These are phyloP conservation scores for Neurospora sp. DNA, from an alignment of 495 filamentous ascomycete species.

Conservation along the genomic window DNA sequence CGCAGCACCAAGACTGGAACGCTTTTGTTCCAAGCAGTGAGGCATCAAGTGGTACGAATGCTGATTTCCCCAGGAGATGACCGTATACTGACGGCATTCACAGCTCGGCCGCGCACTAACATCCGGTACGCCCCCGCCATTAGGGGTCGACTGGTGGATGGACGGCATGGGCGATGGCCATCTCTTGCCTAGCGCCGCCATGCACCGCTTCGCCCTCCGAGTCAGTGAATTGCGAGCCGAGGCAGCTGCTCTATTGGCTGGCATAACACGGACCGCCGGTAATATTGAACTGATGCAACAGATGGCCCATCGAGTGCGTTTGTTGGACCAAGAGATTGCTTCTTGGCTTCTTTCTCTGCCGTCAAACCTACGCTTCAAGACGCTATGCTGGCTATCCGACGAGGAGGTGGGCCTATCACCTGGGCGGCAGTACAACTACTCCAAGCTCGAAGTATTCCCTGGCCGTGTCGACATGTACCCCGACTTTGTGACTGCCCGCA, in stretches of 20 bases:
- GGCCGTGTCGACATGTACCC: slow-evolving; percentile 42
- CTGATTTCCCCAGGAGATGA: neutral
- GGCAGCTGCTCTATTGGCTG: slow-evolving; percentile 25
- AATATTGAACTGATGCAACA: slow-evolving; percentile 24
- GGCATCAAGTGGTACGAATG: slow-evolving; percentile 36
- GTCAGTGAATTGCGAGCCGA: slow-evolving; percentile 33
- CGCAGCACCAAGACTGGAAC: slow-evolving; percentile 33
- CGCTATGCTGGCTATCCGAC: slow-evolving; percentile 36
- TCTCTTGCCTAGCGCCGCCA: slow-evolving; percentile 20
- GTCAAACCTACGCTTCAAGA: slow-evolving; percentile 23
- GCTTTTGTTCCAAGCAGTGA: slow-evolving; percentile 38
- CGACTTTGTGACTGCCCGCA: slow-evolving; percentile 36
- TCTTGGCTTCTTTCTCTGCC: slow-evolving; percentile 32
- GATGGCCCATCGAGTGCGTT: slow-evolving; percentile 26
- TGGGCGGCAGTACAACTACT: slow-evolving; percentile 21
- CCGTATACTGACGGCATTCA: neutral
- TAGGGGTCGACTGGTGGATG: slow-evolving; percentile 41
- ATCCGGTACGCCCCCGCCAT: slow-evolving; percentile 23
- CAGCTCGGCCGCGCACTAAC: slow-evolving; percentile 36
- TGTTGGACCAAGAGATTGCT: slow-evolving; percentile 30
- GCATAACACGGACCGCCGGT: slow-evolving; percentile 20
- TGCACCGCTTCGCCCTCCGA: slow-evolving; percentile 31
- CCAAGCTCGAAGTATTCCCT: slow-evolving; percentile 35
- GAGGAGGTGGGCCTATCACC: slow-evolving; percentile 18
- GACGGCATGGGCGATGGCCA: slow-evolving; percentile 25